Base-by-base conservation (phyloP, 2,329 filamentous ascomycete species). In the Gnomoniopsis sp. region DNA sequence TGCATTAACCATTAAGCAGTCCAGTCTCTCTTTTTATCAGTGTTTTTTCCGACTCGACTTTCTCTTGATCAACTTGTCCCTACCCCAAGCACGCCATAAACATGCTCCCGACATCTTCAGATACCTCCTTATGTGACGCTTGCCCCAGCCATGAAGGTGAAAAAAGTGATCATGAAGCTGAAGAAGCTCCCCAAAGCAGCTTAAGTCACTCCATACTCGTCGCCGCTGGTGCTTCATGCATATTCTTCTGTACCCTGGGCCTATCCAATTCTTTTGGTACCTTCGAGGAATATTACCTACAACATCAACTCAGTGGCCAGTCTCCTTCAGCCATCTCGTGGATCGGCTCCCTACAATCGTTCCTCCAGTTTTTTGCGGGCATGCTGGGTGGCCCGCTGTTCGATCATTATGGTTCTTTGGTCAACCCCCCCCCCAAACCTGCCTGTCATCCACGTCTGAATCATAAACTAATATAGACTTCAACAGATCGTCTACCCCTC, bases 231-330 rank as follows among this genome's bases (percentile, higher is more conserved):
- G 7, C 7, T 26, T 19, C 44, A 8, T 10, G 44, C 44, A 21
- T 15, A 11, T 12, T 47, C 7, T 47, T 47, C 21, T 47, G 19
- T 21, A 47, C 44, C 15, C 14, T 47, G 23, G 44, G 44, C 21
- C 14, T 12, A 6, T 12, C 14, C 21, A 47, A 47, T 21, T 47
- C 44, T 47, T 47, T 47, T 19, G 1, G 41, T 19, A 76, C 80
- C 2, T 86, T 81, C 63, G 81, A 86, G 63, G 77, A 77, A 2
- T 83, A 83, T 70, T 86, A 85, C 63, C 66, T 72, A 54, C 72
- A 70, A 36, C 68, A 75, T 62, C 62, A 72, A 49, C 59, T 81
- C 65, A 55, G 66, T 58, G 49, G 65, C 21, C 66, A 43, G 36
- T 65, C 58, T 54, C 68, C 58, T 44, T 71, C 73, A 0, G 61